Base-by-base conservation (phyloP, 1,139 yeast genomes). In the Blastobotrys persicus region DNA sequence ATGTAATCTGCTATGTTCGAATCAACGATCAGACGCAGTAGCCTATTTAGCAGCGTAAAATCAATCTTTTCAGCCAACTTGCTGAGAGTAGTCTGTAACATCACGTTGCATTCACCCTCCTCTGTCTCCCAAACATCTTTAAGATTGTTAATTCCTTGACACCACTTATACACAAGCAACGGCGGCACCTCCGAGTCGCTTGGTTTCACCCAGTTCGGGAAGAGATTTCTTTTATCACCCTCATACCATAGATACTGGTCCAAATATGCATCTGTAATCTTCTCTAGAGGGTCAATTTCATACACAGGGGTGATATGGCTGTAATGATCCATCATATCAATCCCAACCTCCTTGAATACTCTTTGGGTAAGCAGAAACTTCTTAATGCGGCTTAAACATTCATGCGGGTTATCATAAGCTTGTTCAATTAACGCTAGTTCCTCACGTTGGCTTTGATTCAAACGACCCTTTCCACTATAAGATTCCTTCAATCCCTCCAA, bases 181-280 rank as follows among this genome's bases (percentile, higher is more conserved):
- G 97, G 98, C 0, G 98, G 95, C 19, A 92, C 86, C 64, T 94
- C 98, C 28, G 88, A 81, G 61, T 92, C 98, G 57, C 88, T 83
- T 3, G 99, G 98, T 64, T 94, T 92, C 42, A 92, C 76, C 98
- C 98, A 94, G 62, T 85, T 85, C 2, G 99, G 99, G 68, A 94
- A 94, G 35, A 94, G 70, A 16, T 83, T 81, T 50, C 97, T 72
- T 60, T 86, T 84, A 47, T 88, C 96, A 3, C 95, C 92, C 66
- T 92, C 98, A 66, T 86, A 92, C 97, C 98, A 92, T 47, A 94
- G 72, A 60, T 91, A 94, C 61, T 92, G 98, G 64, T 92, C 98
- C 43, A 94, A 71, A 61, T 92, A 94, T 0, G 98, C 97, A 70
- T 94, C 99, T 0, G 97, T 89, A 50, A 94, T 88, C 64, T 91